These are phyloP conservation scores for Halophytophthora polymorphica DNA, from an alignment of 352 stramenopile genomes.

Conservation along the genomic window DNA sequence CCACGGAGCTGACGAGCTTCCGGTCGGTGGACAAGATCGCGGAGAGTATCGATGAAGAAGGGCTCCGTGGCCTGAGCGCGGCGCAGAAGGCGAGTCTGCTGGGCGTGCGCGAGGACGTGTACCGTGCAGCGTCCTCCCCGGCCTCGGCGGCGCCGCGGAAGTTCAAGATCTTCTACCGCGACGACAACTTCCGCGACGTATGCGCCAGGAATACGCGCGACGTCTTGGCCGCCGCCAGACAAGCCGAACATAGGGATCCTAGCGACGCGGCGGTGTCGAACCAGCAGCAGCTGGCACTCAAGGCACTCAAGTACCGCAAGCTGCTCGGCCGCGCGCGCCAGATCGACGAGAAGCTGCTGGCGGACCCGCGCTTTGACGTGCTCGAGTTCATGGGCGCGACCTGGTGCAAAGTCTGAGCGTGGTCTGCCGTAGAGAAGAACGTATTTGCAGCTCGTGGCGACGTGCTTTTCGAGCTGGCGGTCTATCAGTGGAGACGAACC, in stretches of 20 bases:
- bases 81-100: too few relatives aligned
- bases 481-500: too few relatives aligned
- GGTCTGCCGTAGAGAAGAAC: too few relatives aligned
- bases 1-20: not conserved
- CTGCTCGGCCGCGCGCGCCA: slow-evolving; percentile 19
- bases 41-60: not conserved
- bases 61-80: not conserved
- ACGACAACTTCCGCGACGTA: slow-evolving; percentile 22
- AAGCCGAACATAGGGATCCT: not conserved
- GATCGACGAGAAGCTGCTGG: slow-evolving; percentile 24
- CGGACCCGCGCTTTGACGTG: slow-evolving; percentile 36
- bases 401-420: slow-evolving; percentile 21
- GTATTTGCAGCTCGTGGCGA: too few relatives aligned
- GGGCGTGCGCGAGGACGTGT: not conserved
- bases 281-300: slow-evolving; percentile 18
- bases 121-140: not conserved
- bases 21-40: not conserved
- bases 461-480: too few relatives aligned
- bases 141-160: slow-evolving; percentile 2
- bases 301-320: slow-evolving; percentile 34
- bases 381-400: slow-evolving; percentile 26
- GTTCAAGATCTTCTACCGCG: slow-evolving; percentile 28
- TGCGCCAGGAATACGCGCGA: slow-evolving; percentile 26
- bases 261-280: not conserved
- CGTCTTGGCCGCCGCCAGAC: slow-evolving; percentile 22